phyloP scores from a whole-genome alignment of 129 eudicot genomes.

The Scalesia atractyloides region DNA sequence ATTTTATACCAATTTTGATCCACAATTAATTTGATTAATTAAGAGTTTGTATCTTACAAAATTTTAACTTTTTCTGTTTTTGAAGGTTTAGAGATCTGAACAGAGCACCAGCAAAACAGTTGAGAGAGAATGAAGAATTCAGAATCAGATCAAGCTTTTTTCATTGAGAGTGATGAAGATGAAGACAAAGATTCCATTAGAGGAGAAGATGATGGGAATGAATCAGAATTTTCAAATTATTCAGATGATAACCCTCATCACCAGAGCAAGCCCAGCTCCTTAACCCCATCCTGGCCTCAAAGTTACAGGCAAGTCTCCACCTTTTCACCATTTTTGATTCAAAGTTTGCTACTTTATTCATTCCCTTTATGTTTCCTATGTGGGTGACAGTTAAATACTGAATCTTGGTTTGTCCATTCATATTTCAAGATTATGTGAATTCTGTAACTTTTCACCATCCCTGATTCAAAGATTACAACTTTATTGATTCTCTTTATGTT shows the following conservation, averaged over 20 bases:
- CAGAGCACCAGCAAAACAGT: background rate
- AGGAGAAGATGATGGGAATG: slow-evolving; percentile 57
- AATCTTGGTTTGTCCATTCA: background rate
- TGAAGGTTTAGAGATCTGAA: slow-evolving; percentile 24
- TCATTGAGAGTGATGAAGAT: slow-evolving; percentile 81
- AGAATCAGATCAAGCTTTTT: slow-evolving; percentile 65
- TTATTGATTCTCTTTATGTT: too few relatives aligned
- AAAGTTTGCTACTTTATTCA: background rate
- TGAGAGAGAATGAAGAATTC: slow-evolving; percentile 59
- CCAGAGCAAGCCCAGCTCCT: slow-evolving; percentile 58
- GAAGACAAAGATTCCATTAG: slow-evolving; percentile 46
- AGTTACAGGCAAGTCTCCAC: slow-evolving; percentile 62
- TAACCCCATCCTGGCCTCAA: slow-evolving; percentile 77
- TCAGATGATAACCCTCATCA: slow-evolving; percentile 42
- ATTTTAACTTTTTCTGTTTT: background rate
- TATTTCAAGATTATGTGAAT: background rate
- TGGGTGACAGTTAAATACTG: background rate
- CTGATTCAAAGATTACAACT: too few relatives aligned
- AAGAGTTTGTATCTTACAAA: background rate
- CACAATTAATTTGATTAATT: background rate
- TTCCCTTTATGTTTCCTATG: background rate
- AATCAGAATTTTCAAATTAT: slow-evolving; percentile 63
- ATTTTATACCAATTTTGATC: background rate
- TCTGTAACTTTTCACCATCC: too few relatives aligned
- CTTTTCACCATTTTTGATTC: background rate